Percentiles rank a stretch among this genome's conserved stretches.
These are phyloP conservation scores for Chamaecyparis obtusa DNA, from an alignment of 75 land plant genomes.

Conservation along the genomic window DNA sequence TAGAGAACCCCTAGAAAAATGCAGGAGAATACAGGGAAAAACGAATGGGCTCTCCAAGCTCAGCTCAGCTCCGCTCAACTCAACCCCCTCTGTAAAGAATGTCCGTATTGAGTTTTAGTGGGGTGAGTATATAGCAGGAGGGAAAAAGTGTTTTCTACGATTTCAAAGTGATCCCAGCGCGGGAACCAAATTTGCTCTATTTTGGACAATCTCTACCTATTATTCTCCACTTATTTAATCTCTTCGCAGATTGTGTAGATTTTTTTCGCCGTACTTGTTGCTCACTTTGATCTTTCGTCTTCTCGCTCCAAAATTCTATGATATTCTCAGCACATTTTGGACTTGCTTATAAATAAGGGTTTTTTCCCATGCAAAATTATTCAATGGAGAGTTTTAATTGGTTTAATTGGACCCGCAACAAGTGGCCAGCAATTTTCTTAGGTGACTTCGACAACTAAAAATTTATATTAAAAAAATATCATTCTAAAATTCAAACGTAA, in stretches of 20 bases:
- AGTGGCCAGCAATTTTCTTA: too few species aligned
- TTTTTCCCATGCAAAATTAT: too few species aligned
- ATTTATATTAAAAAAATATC: too few species aligned
- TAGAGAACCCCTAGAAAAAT: background rate
- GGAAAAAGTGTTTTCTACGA: background rate
- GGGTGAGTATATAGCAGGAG: background rate
- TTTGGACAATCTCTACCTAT: background rate
- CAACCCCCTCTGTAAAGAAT: background rate
- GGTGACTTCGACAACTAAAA: too few species aligned
- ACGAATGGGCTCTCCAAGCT: background rate
- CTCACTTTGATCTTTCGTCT: background rate
- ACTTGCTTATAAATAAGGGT: too few species aligned
- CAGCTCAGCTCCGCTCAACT: background rate
- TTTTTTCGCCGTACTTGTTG: background rate
- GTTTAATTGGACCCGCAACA: too few species aligned
- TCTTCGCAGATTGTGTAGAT: background rate
- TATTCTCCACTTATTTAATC: background rate
- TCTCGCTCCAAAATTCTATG: background rate
- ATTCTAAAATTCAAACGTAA: too few species aligned
- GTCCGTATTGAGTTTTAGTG: background rate
- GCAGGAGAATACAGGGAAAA: background rate
- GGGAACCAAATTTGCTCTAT: background rate
- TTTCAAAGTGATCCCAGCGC: slow-evolving; percentile 4
- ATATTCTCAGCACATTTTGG: too few species aligned
- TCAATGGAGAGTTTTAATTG: too few species aligned